Conservation (phyloP, 805 yeast species). For the Yamadazyma scolyti region DNA sequence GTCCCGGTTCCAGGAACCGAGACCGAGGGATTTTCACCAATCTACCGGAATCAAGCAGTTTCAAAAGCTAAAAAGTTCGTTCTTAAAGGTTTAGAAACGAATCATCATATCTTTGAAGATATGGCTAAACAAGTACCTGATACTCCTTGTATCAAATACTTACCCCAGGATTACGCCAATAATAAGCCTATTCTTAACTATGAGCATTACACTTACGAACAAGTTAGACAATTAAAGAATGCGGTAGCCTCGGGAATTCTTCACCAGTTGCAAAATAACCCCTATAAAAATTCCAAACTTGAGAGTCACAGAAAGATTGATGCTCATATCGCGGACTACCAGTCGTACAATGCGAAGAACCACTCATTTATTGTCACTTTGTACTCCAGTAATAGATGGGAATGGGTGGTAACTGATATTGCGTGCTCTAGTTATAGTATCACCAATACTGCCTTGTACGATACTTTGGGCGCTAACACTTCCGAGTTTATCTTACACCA, state of each 20-base stretch:
- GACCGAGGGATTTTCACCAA: slow-evolving; percentile 22
- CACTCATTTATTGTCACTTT: slow-evolving; percentile 28
- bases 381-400: slow-evolving; percentile 31
- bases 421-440: slow-evolving; percentile 29
- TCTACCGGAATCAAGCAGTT: slow-evolving; percentile 22
- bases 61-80: slow-evolving; percentile 15
- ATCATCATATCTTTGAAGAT: slow-evolving; percentile 27
- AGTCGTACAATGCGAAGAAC: slow-evolving; percentile 22
- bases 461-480: slow-evolving; percentile 35
- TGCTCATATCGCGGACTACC: slow-evolving; percentile 20
- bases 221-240: slow-evolving; percentile 40
- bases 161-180: slow-evolving; percentile 31
- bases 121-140: slow-evolving; percentile 21
- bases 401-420: slow-evolving; percentile 36
- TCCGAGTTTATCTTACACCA: slow-evolving; percentile 29
- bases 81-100: slow-evolving; percentile 36
- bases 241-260: slow-evolving; percentile 52
- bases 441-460: slow-evolving; percentile 38
- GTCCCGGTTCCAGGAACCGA: slow-evolving; percentile 14
- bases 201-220: slow-evolving; percentile 39
- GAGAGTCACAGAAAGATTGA: slow-evolving; percentile 26
- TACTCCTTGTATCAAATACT: slow-evolving; percentile 33
- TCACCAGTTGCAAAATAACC: slow-evolving; percentile 29
- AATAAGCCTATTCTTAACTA: slow-evolving; percentile 31
- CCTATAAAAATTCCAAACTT: slow-evolving; percentile 15